Conservation (phyloP, 2,329 filamentous ascomycete genomes). For the Neurospora sp. region DNA sequence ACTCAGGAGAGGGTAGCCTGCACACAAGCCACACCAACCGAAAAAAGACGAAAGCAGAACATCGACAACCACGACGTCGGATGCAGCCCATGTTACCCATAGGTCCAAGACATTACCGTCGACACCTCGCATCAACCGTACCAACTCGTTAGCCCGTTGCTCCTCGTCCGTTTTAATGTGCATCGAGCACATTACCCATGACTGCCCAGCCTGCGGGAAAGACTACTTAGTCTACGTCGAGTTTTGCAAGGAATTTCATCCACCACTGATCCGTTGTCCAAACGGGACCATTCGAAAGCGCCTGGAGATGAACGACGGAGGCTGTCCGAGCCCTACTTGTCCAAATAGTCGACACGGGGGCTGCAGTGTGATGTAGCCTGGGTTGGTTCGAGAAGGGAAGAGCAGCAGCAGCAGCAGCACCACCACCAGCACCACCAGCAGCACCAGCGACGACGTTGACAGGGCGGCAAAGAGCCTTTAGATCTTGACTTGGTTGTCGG, state of each 20-base stretch:
- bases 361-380: slow-evolving; percentile 40
- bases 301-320: slow-evolving; percentile 41
- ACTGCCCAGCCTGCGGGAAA: slow-evolving; percentile 52
- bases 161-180: slow-evolving; percentile 40
- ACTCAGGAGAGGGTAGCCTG: background rate
- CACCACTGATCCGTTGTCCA: slow-evolving; percentile 39
- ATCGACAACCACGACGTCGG: background rate
- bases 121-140: background rate
- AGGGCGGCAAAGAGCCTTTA: slow-evolving; percentile 23
- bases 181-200: slow-evolving; percentile 41
- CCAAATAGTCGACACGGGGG: slow-evolving; percentile 48
- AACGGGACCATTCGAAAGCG: slow-evolving; percentile 28
- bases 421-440: slow-evolving; percentile 1
- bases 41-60: background rate
- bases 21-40: background rate
- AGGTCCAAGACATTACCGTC: background rate
- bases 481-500: slow-evolving; percentile 39
- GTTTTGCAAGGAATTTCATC: slow-evolving; percentile 43
- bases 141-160: background rate
- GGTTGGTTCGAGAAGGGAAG: background rate
- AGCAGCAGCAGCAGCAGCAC: background rate
- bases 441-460: slow-evolving; percentile 1
- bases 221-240: slow-evolving; percentile 48
- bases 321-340: slow-evolving; percentile 49
- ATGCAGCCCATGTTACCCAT: background rate